Percentiles rank a stretch among this genome's conserved stretches.
Evolutionary conservation across 169 alveolate genomes (phyloP).

Genomic region (Eimeria necatrix): DNA sequence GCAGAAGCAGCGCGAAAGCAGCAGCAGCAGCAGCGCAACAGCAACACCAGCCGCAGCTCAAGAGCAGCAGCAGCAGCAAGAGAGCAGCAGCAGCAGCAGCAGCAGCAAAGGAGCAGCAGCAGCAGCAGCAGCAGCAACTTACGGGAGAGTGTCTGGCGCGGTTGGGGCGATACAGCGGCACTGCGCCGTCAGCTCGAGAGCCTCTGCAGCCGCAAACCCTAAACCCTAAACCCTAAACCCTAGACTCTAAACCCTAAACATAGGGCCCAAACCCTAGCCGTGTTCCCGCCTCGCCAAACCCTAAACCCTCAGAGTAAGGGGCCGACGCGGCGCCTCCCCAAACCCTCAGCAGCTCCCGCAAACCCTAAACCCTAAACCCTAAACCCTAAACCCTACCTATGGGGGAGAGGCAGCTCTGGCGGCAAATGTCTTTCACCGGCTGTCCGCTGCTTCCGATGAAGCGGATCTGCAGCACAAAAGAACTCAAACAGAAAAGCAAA

Average conservation of each 20-base stretch:
- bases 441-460: conserved; percentile 87
- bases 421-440: conserved; percentile 83
- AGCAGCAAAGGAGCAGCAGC: neutral
- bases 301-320: neutral
- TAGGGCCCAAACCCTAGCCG: neutral
- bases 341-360: no score
- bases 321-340: neutral
- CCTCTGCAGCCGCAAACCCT: conserved; percentile 68
- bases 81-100: neutral
- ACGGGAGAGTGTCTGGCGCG: conserved; percentile 86
- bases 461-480: conserved; percentile 27
- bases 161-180: conserved; percentile 87
- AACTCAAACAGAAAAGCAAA: no score
- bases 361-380: no score
- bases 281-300: neutral
- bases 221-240: neutral
- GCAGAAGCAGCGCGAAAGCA: no score
- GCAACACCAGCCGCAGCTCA: neutral
- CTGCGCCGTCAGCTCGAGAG: conserved; percentile 82
- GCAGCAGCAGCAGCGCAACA: no score
- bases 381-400: conserved; percentile 60
- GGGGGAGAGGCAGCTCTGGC: conserved; percentile 80
- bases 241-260: neutral
- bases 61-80: neutral
- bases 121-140: neutral